Conservation (phyloP, 2,329 filamentous ascomycete genomes). For the Aspergillus ochraceus region DNA sequence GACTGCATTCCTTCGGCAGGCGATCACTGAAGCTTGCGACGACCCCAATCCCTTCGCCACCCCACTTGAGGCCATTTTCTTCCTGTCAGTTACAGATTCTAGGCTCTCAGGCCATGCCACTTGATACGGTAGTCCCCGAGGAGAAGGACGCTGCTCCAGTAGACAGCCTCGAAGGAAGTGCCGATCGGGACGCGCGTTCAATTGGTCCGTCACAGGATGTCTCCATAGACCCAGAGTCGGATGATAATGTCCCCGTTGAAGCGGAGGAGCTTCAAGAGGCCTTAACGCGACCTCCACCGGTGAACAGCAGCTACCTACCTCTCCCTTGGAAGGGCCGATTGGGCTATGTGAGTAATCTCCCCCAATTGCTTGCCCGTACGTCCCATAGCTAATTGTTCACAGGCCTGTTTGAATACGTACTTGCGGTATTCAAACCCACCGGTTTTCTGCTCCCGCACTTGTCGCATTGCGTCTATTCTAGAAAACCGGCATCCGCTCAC, state of each 20-base stretch:
- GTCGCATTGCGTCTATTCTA: slow-evolving; percentile 84
- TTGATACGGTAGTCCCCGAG: not conserved
- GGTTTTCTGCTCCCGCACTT: slow-evolving; percentile 88
- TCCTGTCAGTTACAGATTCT: not conserved
- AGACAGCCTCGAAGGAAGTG: not conserved
- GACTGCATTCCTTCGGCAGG: slow-evolving; percentile 16
- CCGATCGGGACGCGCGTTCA: slow-evolving; percentile 2
- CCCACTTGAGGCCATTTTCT: slow-evolving; percentile 5
- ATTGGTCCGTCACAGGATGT: slow-evolving; percentile 21
- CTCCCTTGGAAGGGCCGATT: slow-evolving; percentile 87
- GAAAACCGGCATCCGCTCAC: slow-evolving; percentile 81
- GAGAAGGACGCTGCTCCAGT: not conserved
- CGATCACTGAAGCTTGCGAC: slow-evolving; percentile 14
- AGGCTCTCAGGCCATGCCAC: not conserved
- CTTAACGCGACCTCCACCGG: slow-evolving; percentile 66
- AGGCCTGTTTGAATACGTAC: slow-evolving; percentile 92
- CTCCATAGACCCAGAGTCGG: slow-evolving; percentile 54
- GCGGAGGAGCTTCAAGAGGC: slow-evolving; percentile 61
- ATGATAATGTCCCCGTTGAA: slow-evolving; percentile 52
- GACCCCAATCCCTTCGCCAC: not conserved
- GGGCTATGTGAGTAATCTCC: slow-evolving; percentile 70
- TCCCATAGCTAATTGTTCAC: slow-evolving; percentile 8
- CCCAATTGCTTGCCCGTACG: not conserved
- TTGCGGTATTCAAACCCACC: slow-evolving; percentile 77
- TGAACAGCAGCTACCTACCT: slow-evolving; percentile 80